These are phyloP conservation scores for Phytophthora litchii DNA, from an alignment of 352 stramenopile genomes.

Conservation along the genomic window DNA sequence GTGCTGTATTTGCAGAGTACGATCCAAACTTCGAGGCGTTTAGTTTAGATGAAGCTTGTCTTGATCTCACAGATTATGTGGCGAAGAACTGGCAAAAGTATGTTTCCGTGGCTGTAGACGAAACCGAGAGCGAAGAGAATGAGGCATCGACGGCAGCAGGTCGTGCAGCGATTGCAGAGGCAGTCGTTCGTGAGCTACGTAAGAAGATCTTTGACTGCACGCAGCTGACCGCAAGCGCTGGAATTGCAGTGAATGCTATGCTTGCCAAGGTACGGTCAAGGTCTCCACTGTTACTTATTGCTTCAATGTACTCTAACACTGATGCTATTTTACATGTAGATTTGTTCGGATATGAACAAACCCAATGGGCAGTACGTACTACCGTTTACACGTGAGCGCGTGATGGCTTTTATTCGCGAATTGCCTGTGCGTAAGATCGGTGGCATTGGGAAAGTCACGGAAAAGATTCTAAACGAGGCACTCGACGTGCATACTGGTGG, in stretches of 20 bases:
- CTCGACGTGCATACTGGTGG: slow-evolving; percentile 87
- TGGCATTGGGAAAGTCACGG: slow-evolving; percentile 95
- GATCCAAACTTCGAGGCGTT: slow-evolving; percentile 92
- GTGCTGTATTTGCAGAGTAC: slow-evolving; percentile 91
- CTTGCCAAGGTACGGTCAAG: slow-evolving; percentile 87
- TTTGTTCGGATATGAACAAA: slow-evolving; percentile 97
- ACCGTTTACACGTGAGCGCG: slow-evolving; percentile 63
- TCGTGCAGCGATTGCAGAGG: slow-evolving; percentile 44
- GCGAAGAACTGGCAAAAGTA: slow-evolving; percentile 62
- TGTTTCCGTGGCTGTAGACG: slow-evolving; percentile 8
- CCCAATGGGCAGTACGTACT: slow-evolving; percentile 95
- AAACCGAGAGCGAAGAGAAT: slow-evolving; percentile 19
- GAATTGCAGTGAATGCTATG: slow-evolving; percentile 91
- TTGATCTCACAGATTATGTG: slow-evolving; percentile 94
- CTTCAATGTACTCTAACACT: slow-evolving; percentile 1
- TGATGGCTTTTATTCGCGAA: slow-evolving; percentile 90
- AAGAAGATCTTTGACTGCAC: slow-evolving; percentile 83
- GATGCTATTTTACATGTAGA: slow-evolving; percentile 40
- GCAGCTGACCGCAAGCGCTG: slow-evolving; percentile 93
- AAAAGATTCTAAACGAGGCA: slow-evolving; percentile 88
- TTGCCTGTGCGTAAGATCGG: slow-evolving; percentile 93
- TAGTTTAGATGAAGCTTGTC: slow-evolving; percentile 95
- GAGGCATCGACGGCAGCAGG: slow-evolving; percentile 17
- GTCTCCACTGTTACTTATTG: background rate
- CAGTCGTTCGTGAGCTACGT: slow-evolving; percentile 87